phyloP scores from a whole-genome alignment of 345 rosid genomes.

The Jatropha curcas region DNA sequence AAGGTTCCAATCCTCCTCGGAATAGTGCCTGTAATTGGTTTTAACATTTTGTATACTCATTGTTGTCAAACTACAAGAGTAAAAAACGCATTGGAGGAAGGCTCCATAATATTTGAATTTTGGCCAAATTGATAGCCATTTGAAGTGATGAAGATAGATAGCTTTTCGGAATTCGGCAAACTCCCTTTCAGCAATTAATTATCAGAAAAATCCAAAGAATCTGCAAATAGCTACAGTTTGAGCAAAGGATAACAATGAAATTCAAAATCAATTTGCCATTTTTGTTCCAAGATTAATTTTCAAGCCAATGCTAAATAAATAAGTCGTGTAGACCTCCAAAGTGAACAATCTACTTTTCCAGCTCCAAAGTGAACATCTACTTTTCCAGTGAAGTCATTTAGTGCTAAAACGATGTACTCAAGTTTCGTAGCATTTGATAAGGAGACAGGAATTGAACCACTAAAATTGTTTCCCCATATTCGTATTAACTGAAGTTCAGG shows the following conservation, averaged over 20 bases:
- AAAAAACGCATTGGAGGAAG: background rate
- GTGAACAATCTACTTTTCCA: too few relatives aligned
- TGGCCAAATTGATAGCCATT: rapidly evolving
- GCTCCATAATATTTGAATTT: background rate
- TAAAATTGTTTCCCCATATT: background rate
- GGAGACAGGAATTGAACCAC: background rate
- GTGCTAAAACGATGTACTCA: background rate
- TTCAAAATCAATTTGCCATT: background rate
- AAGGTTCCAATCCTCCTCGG: too few relatives aligned
- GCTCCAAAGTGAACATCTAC: background rate
- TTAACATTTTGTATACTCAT: background rate
- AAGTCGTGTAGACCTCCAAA: background rate
- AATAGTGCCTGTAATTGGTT: background rate
- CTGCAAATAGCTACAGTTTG: background rate
- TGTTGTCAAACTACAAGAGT: background rate
- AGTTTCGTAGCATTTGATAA: background rate
- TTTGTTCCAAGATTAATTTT: background rate
- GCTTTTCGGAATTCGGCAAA: background rate
- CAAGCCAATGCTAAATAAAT: background rate
- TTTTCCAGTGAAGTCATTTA: background rate
- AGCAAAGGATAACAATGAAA: background rate
- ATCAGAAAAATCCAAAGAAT: background rate
- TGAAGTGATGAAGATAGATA: background rate
- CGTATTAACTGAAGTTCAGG: background rate
- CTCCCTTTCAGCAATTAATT: background rate